Conservation (phyloP, 176 grass and related monocot species). For the Bothriochloa decipiens region DNA sequence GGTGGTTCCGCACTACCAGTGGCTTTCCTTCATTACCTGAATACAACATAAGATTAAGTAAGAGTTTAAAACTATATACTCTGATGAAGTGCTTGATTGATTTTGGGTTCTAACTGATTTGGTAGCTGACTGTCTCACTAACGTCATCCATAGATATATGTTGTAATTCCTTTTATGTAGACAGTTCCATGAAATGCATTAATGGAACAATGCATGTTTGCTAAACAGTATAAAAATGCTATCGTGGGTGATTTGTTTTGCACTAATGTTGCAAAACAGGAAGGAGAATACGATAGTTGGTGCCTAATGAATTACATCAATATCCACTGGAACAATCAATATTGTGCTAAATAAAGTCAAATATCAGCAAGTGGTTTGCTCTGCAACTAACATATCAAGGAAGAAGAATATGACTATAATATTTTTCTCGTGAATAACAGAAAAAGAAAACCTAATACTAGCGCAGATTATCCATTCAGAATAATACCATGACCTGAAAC, state of each 20-base stretch:
- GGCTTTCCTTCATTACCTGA: conserved; percentile 60
- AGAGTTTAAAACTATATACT: background rate
- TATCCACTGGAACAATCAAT: conserved; percentile 1
- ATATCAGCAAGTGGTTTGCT: background rate
- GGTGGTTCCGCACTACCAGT: conserved; percentile 57
- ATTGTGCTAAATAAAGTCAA: background rate
- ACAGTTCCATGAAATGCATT: background rate
- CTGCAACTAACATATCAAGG: background rate
- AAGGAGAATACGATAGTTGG: background rate
- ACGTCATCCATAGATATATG: background rate
- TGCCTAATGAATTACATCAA: background rate
- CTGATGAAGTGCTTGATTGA: background rate
- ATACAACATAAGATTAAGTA: conserved; percentile 15
- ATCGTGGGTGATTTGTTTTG: background rate
- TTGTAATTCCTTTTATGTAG: background rate
- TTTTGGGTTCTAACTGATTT: background rate
- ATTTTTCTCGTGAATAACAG: background rate
- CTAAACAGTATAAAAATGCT: conserved; percentile 7
- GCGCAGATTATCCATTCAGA: background rate
- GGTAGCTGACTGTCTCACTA: background rate
- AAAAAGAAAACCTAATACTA: background rate
- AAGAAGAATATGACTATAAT: background rate
- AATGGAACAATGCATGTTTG: background rate
- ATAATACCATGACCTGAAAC: background rate
- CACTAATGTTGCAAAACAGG: background rate